phyloP scores from a whole-genome alignment of 106 monocot genomes.

The Dactylorhiza incarnata region DNA sequence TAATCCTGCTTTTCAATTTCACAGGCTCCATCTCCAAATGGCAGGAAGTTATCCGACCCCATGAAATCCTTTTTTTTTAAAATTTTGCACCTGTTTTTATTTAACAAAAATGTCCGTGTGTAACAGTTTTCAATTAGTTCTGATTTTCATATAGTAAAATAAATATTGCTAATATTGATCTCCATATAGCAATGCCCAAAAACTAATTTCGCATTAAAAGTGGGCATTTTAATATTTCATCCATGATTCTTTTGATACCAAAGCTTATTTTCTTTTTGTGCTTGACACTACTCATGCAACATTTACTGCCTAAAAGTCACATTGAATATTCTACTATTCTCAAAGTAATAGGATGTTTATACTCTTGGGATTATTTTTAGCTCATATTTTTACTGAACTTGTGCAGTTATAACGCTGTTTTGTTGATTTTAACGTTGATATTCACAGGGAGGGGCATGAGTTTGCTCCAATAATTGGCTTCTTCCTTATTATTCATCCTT shows the following conservation, averaged over 20 bases:
- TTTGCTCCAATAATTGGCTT: constrained; percentile 75
- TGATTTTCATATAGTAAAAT: no score
- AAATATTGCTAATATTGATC: no score
- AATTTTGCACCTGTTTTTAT: no score
- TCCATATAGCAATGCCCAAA: no score
- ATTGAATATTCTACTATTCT: background rate
- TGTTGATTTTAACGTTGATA: constrained; percentile 4
- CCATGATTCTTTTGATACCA: no score
- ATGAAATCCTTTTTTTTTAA: no score
- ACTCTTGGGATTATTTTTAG: background rate
- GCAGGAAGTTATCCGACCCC: no score
- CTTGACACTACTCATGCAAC: background rate
- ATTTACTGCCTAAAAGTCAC: background rate
- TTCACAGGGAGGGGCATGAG: constrained; percentile 60
- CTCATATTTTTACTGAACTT: background rate
- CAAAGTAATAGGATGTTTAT: background rate
- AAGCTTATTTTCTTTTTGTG: background rate
- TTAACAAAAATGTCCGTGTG: no score
- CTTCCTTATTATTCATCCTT: constrained; percentile 46
- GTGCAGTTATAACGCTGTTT: background rate
- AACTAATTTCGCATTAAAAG: no score
- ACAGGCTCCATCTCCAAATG: background rate
- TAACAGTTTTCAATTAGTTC: no score
- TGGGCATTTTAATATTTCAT: no score
- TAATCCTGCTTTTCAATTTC: no score